Evolutionary conservation across 306 rosid genomes (phyloP), one percentile per base, ranked within the genome.

Genomic region (Sindora glabra): DNA sequence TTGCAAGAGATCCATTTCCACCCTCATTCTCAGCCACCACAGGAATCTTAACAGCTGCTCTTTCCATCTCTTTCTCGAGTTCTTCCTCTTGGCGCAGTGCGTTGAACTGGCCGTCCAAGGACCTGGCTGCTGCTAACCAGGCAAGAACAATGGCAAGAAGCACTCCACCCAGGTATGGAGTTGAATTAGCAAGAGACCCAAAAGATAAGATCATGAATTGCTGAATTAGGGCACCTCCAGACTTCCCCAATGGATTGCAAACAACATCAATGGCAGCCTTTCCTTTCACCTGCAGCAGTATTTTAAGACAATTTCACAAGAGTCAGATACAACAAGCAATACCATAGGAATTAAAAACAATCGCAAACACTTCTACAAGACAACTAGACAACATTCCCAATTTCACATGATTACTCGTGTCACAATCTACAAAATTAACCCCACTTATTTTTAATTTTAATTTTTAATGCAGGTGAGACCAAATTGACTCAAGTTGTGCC

Each of bases 181-280:
- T 89, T 39, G 99, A 94, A 62, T 72, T 94, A 3, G 99, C 97
- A 0, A 94, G 94, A 21, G 99, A 94, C 26, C 97, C 99, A 6
- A 94, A 94, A 40, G 77, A 80, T 58, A 94, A 70, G 67, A 94
- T 94, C 99, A 94, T 94, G 55, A 94, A 89, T 72, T 94, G 99
- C 70, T 94, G 99, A 57, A 94, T 94, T 44, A 89, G 80, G 38
- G 99, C 97, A 8, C 99, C 99, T 0, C 99, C 99, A 0, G 97
- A 94, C 58, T 89, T 94, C 60, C 97, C 97, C 76, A 94, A 59
- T n/a, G 99, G 99, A 51, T 94, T 94, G 91, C 99, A 94, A 48
- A 94, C 99, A 1, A 89, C 97, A 65, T 94, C 99, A 29, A 94
- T 94, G 57, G 99, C 99, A 2, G 99, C 99, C 87, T 94, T 94